phyloP scores from a whole-genome alignment of 768 basidiomycete genomes.

The Leucocoprinus leucothites region DNA sequence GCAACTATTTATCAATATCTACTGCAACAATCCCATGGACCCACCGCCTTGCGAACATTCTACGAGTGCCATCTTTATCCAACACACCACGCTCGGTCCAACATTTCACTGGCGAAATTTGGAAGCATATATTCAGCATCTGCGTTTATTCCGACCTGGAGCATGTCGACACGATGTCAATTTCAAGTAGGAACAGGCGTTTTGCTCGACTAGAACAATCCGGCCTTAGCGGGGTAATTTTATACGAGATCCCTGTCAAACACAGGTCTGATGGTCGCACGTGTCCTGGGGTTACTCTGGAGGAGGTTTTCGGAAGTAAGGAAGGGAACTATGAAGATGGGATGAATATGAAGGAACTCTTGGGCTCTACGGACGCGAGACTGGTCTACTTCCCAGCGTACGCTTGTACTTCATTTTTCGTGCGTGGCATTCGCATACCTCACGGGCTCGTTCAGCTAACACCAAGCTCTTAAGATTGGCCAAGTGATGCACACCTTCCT shows the following conservation, averaged over 20 bases:
- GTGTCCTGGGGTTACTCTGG: slow-evolving; percentile 16
- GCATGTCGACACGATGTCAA: neutral
- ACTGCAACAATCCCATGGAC: neutral
- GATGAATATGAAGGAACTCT: slow-evolving; percentile 25
- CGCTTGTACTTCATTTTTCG: slow-evolving; percentile 30
- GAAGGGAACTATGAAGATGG: slow-evolving; percentile 18
- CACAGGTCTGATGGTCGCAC: neutral
- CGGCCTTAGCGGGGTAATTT: slow-evolving; percentile 26
- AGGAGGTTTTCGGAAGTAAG: slow-evolving; percentile 25
- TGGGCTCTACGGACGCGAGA: slow-evolving; percentile 23
- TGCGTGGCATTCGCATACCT: slow-evolving; percentile 15
- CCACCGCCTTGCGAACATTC: neutral
- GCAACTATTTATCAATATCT: no score
- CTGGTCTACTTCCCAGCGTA: slow-evolving; percentile 28
- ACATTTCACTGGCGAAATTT: slow-evolving; percentile 21
- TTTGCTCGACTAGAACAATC: slow-evolving; percentile 25
- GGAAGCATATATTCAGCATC: slow-evolving; percentile 20
- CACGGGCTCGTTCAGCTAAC: no score
- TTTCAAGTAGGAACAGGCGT: slow-evolving; percentile 16
- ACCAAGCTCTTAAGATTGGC: slow-evolving; percentile 15
- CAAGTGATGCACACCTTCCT: slow-evolving; percentile 25
- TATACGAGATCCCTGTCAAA: slow-evolving; percentile 22
- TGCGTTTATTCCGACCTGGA: slow-evolving; percentile 23
- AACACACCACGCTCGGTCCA: neutral
- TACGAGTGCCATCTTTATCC: neutral